Base-by-base conservation (phyloP, 2,329 filamentous ascomycete species). In the Sporothrix pallida region DNA sequence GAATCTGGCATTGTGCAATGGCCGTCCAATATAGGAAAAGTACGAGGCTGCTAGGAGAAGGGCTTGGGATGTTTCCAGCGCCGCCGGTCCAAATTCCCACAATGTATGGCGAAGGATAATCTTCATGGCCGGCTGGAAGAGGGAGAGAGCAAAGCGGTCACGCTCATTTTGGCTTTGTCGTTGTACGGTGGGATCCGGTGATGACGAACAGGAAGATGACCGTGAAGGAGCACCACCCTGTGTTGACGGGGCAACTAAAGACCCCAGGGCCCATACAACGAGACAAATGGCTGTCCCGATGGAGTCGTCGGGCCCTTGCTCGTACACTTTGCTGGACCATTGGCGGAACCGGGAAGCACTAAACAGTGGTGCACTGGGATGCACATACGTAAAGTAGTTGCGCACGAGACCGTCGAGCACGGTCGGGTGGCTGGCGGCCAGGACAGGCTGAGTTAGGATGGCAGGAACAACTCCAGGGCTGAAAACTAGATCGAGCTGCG, bases 31-130 rank as follows among this genome's bases (percentile, higher is more conserved):
- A 70, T 81, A 79, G 6, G 80, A 77, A 73, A 83, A 82, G 74
- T 81, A 83, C 1, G 81, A 81, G n/a, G 79, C 79, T 10, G 80
- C 81, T 17, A 83, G 79, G 15, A 83, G 74, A 10, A 83, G 77
- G 7, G 80, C 82, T 72, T 82, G 81, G 31, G 80, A 82, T 8
- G 78, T 74, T 7, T 71, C 65, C 26, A 82, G 76, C 20, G 75
- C 77, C 6, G 75, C 60, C 2, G 69, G 50, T 6, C 78, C 78
- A 72, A 83, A 81, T 0, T 78, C 77, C 81, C 81, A 83, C 1
- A 80, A 62, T 5, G 80, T 74, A 23, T 79, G 77, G 52, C 78
- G 78, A 7, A 82, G 74, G 17, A 82, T 79, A n/a, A 82, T 80
- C 37, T 79, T 78, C 12, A 83, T 73, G 6, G 81, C 81, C 6